Conservation (phyloP, 2,329 filamentous ascomycete species). For the Pseudophaeomoniella oleicola region DNA sequence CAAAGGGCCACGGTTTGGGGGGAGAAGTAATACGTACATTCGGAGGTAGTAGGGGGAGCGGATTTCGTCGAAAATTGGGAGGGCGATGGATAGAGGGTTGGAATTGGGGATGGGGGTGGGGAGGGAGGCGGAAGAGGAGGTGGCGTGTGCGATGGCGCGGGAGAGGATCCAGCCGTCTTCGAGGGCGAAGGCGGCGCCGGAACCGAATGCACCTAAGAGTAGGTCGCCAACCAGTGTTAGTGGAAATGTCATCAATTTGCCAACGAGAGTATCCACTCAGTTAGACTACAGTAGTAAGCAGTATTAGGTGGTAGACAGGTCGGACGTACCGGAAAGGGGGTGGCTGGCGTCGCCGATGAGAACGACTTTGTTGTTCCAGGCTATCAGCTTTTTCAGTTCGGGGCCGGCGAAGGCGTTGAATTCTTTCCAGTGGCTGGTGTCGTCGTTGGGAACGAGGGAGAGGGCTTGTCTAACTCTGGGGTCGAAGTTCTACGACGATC, state of each 20-base stretch:
- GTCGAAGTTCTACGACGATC: conserved; percentile 25
- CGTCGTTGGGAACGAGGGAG: conserved; percentile 19
- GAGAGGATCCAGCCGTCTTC: conserved; percentile 32
- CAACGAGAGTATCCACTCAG: too few relatives aligned
- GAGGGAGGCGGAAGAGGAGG: conserved; percentile 18
- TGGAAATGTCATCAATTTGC: neutral
- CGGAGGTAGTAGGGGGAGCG: conserved; percentile 25
- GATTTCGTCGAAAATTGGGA: conserved; percentile 24
- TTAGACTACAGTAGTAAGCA: too few relatives aligned
- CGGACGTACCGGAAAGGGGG: conserved; percentile 30
- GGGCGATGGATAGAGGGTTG: conserved; percentile 13
- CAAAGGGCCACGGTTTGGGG: neutral
- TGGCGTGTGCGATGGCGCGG: conserved; percentile 16
- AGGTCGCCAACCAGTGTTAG: neutral
- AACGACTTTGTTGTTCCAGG: conserved; percentile 28
- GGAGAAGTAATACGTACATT: conserved; percentile 16
- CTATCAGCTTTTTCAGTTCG: conserved; percentile 23
- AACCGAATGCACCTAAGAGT: conserved; percentile 23
- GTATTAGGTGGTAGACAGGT: too few relatives aligned
- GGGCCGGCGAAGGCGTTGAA: conserved; percentile 35
- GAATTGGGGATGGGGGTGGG: conserved; percentile 9
- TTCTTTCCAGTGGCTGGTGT: conserved; percentile 29
- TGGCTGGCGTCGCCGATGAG: conserved; percentile 42
- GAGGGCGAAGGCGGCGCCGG: conserved; percentile 30
- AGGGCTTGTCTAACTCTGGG: conserved; percentile 25